These are phyloP conservation scores for Sungouiella thailandica DNA, from an alignment of 805 yeast species.

Conservation along the genomic window DNA sequence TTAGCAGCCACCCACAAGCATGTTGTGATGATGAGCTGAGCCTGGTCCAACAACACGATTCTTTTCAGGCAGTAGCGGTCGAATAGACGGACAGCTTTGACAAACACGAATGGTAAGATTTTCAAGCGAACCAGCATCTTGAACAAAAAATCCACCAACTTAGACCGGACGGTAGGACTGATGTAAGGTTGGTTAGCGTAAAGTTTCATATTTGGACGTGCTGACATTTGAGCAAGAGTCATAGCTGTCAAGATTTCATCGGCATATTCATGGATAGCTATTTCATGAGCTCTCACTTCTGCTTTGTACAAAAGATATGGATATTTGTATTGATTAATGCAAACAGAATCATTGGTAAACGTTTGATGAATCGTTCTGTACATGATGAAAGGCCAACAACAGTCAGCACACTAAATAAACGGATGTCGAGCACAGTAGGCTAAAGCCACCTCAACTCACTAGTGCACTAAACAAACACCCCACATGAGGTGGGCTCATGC, in stretches of 20 bases:
- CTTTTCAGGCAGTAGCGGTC: slow-evolving; percentile 90
- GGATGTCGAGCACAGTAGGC: no score
- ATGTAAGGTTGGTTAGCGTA: slow-evolving; percentile 88
- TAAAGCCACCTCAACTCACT: no score
- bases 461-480: no score
- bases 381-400: neutral
- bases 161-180: slow-evolving; percentile 64
- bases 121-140: slow-evolving; percentile 64
- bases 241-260: slow-evolving; percentile 42
- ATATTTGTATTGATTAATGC: slow-evolving; percentile 40
- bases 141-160: slow-evolving; percentile 72
- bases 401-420: no score
- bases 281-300: slow-evolving; percentile 46
- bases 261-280: slow-evolving; percentile 46
- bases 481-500: no score
- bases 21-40: slow-evolving; percentile 86
- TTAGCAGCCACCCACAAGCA: slow-evolving; percentile 92
- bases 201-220: slow-evolving; percentile 48
- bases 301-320: slow-evolving; percentile 45
- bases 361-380: slow-evolving; percentile 4
- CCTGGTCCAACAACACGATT: slow-evolving; percentile 77
- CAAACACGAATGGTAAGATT: slow-evolving; percentile 61
- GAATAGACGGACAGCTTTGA: slow-evolving; percentile 68
- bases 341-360: slow-evolving; percentile 7
- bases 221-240: slow-evolving; percentile 26